Base-by-base conservation (phyloP, 495 filamentous ascomycete genomes). In the Penicillium argentinense region DNA sequence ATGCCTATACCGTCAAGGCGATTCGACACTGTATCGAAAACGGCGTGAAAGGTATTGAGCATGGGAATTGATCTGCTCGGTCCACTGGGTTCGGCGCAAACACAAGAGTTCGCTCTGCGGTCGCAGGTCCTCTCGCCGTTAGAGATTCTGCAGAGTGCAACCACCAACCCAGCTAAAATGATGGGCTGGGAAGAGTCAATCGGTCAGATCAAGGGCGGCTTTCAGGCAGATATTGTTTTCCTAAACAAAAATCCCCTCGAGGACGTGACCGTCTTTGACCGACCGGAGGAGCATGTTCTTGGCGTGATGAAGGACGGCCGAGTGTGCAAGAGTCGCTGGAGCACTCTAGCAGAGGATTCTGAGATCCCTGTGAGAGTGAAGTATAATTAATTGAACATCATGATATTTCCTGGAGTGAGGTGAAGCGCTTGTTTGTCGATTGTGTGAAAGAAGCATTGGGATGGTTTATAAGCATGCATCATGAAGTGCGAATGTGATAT, bases 31-130 rank as follows among this genome's bases (percentile, higher is more conserved):
- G 75, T 1, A 62, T 82, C 11, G 64, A 74, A 25, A 79, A 82
- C 47, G 79, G 79, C 1, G 77, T 78, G 3, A 67, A 45, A 9
- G 76, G 78, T 1, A 81, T 80, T 44, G 79, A 82, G 58, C 77
- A 81, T 50, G 78, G 77, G 0, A 81, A 80, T 39, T 62, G 79
- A 80, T 60, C 66, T 81, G 13, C 65, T 82, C 0, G 77, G 70
- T 1, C 69, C 69, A 8, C 23, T 80, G 49, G 64, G 64, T 9
- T 57, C 56, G 9, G 64, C 69, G 23, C 75, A 82, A 62, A 73
- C 63, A 3, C 60, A 69, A 23, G 79, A 81, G 46, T 81, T 80
- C 44, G 47, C 56, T 9, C 47, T 81, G 7, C 66, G 78, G 4
- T 53, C 67, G 3, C 52, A 69, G 9, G 75, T 73, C 0, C 55